Percentiles rank a stretch among this genome's conserved stretches.
Conservation (phyloP, 805 yeast genomes). For the Ogataea zsoltii region DNA sequence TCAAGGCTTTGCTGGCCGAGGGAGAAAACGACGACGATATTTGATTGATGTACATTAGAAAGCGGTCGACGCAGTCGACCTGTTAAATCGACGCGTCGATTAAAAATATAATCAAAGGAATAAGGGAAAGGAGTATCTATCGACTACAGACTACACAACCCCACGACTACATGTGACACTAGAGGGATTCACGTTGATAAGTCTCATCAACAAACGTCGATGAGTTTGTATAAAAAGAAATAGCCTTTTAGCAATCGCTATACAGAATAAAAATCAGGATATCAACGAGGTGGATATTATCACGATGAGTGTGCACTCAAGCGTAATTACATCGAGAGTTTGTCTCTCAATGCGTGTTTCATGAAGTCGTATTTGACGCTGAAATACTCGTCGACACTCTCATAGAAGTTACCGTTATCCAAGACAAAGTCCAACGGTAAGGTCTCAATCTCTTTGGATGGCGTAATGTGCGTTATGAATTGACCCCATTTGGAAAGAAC, state of each 20-base stretch:
- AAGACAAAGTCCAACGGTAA: constrained; percentile 53
- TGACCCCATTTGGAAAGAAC: constrained; percentile 76
- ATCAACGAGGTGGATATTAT: background rate
- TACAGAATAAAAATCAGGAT: constrained; percentile 5
- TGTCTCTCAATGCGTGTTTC: constrained; percentile 61
- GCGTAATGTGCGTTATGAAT: constrained; percentile 78
- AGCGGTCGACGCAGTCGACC: background rate
- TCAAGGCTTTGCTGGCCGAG: constrained; percentile 68
- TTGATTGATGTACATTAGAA: constrained; percentile 12
- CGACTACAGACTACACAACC: too few relatives aligned
- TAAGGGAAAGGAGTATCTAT: too few relatives aligned
- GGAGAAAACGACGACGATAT: constrained; percentile 45
- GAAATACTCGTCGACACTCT: constrained; percentile 46
- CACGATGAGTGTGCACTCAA: too few relatives aligned
- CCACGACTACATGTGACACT: too few relatives aligned
- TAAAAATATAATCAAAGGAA: too few relatives aligned
- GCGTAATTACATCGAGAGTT: constrained; percentile 29
- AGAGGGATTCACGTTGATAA: too few relatives aligned
- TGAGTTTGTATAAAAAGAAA: background rate
- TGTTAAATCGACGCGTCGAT: too few relatives aligned
- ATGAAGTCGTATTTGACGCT: constrained; percentile 55
- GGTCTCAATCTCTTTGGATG: constrained; percentile 69
- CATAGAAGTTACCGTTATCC: constrained; percentile 42
- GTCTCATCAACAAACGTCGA: too few relatives aligned
- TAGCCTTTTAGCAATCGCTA: constrained; percentile 3